Percentiles rank a stretch among this genome's conserved stretches.
phyloP scores from a whole-genome alignment of 805 yeast genomes.

The Cyberlindnera mycetangii region DNA sequence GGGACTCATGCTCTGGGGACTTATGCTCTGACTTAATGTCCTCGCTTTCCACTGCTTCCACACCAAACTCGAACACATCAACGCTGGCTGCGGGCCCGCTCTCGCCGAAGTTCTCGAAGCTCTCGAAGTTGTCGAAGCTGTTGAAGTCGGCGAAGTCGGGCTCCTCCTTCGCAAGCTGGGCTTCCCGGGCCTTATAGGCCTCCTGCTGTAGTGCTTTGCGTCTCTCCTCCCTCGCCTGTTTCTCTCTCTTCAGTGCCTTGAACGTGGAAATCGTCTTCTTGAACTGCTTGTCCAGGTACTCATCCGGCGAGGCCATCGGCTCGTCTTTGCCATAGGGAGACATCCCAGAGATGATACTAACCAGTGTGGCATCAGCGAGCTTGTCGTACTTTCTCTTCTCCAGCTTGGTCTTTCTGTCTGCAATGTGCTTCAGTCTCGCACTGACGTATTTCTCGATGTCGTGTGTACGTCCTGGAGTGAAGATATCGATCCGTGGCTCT shows the following conservation, averaged over 20 bases:
- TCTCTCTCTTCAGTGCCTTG: conserved; percentile 32
- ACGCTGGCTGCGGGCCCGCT: conserved; percentile 7
- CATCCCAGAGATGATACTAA: conserved; percentile 7
- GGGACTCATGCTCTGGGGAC: too few species aligned
- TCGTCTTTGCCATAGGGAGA: conserved; percentile 16
- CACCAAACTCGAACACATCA: not conserved
- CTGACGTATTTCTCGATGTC: conserved; percentile 59
- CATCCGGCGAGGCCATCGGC: conserved; percentile 11
- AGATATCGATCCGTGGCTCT: conserved; percentile 1
- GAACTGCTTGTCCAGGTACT: conserved; percentile 33
- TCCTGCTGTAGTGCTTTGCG: conserved; percentile 17
- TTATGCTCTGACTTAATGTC: too few species aligned
- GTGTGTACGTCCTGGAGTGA: conserved; percentile 29
- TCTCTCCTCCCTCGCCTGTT: conserved; percentile 29
- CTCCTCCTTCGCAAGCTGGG: conserved; percentile 4
- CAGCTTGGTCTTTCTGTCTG: conserved; percentile 11
- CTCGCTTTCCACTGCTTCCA: too few species aligned
- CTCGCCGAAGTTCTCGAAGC: conserved; percentile 33
- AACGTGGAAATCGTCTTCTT: conserved; percentile 31
- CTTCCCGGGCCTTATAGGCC: conserved; percentile 13
- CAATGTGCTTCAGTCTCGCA: conserved; percentile 39
- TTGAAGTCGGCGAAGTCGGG: conserved; percentile 14
- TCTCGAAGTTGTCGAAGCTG: conserved; percentile 24
- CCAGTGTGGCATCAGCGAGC: not conserved
- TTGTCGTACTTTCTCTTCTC: conserved; percentile 1